Evolutionary conservation across 2,329 filamentous ascomycete genomes (phyloP).

Genomic region (Torrubiella hemipterigena): DNA sequence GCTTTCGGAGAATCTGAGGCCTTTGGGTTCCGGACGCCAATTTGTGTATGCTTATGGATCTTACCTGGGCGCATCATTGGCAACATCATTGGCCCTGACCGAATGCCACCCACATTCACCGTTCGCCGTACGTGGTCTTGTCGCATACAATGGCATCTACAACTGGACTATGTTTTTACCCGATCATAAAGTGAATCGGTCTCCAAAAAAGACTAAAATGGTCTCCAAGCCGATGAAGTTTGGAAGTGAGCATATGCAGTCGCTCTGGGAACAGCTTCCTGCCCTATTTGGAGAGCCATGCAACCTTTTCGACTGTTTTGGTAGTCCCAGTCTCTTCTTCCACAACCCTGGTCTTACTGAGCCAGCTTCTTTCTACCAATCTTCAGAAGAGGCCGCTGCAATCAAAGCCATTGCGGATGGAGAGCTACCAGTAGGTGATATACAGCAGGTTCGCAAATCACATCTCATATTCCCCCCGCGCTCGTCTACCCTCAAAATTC

Average conservation of each 20-base stretch:
- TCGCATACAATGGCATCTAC: constrained; percentile 49
- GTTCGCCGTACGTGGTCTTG: constrained; percentile 39
- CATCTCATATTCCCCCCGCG: constrained; percentile 36
- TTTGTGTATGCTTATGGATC: constrained; percentile 39
- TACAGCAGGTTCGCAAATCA: constrained; percentile 24
- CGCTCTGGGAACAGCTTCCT: constrained; percentile 22
- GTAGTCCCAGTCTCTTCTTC: constrained; percentile 46
- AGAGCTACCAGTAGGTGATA: not conserved
- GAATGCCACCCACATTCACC: constrained; percentile 31
- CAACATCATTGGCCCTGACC: constrained; percentile 43
- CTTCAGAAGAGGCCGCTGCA: constrained; percentile 15
- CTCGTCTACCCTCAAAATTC: constrained; percentile 34
- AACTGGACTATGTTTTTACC: constrained; percentile 52
- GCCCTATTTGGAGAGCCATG: constrained; percentile 35
- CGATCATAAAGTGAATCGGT: constrained; percentile 32
- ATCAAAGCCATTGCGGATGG: constrained; percentile 12
- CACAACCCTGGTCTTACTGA: constrained; percentile 35
- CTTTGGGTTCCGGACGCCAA: constrained; percentile 21
- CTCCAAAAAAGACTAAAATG: constrained; percentile 10
- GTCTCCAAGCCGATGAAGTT: no score
- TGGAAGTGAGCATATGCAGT: constrained; percentile 22
- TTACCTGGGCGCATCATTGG: constrained; percentile 45
- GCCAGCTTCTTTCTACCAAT: constrained; percentile 30
- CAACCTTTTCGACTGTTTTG: constrained; percentile 47
- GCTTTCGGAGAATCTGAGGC: constrained; percentile 32